Base-by-base conservation (phyloP, 83 land plant species). In the Picea abies region DNA sequence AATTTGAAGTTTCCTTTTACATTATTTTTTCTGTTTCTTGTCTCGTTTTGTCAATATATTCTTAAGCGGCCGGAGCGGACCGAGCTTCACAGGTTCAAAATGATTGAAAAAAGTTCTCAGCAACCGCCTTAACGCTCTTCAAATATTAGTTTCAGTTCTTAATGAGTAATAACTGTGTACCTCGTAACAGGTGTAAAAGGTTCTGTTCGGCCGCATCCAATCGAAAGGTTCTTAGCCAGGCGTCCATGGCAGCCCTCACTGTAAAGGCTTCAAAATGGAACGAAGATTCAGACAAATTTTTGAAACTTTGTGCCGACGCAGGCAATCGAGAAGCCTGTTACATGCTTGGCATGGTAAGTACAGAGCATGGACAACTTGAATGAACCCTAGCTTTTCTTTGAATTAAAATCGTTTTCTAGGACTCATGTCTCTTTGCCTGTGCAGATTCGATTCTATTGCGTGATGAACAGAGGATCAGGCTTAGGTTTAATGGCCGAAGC, bases 281-380 rank as follows among this genome's bases (percentile, higher is more conserved):
- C 29, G 87, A 86, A 62, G 87, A 82, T 22, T 56, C 86, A 12
- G 67, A 67, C 37, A 23, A 68, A 17, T 86, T 86, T 67, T 72
- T 86, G 49, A 76, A 78, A 52, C 87, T 66, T 11, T 86, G 87
- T 58, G 87, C 87, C 1, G 87, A 78, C 26, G 81, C 87, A 22
- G 87, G 87, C 60, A 86, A 86, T 49, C n/a, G 35, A 10, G 87
- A 86, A 44, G 87, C 86, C 9, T 75, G 80, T 52, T 86, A 86
- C 82, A 83, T 73, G 29, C 86, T 86, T 16, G 87, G 87, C 14
- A 86, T 86, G 87, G 87, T 86, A 15, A 66, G 69, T 25, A 66
- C 20, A 1, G 8, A 16, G 7, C 25, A 9, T 23, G 1, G 11
- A 8, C n/a, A 23, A 35, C 7, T 19, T 37, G 44, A 6, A 19